Base-by-base conservation (phyloP, 2,329 filamentous ascomycete species). In the Stenocarpella maydis region DNA sequence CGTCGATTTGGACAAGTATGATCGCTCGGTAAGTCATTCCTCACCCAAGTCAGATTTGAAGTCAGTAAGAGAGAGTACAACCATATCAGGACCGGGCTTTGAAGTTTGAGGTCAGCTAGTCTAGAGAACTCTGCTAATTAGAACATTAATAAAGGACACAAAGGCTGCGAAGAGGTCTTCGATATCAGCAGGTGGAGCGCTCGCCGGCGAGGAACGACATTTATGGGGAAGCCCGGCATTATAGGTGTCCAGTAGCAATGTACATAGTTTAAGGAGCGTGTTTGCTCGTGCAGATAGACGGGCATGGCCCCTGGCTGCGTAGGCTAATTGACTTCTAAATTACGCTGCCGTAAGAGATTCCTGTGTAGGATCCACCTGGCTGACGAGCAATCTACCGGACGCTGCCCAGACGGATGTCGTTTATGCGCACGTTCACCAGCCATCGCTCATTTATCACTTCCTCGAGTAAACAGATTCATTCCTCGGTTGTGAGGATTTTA, bases 1-100 rank as follows among this genome's bases (percentile, higher is more conserved):
- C 26, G 54, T 68, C 3, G 65, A 61, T 28, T n/a, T 50, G 26
- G 65, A 67, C 9, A 67, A 49, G 8, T 49, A 67, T 58, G 65
- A 49, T 21, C 65, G 65, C 50, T 14, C 7, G 34, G 65, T 60
- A 10, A 45, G 55, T 31, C 9, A 2, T 3, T 14, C 15, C 9
- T 8, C 24, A 1, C 1, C 10, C 14, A 14, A 10, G 14, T 14
- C 9, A 52, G 31, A 31, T 47, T 21, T 21, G n/a, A 1, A 24
- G 21, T 21, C n/a, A 3, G 10, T 41, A 14, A 17, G 10, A 41
- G 37, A 14, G 37, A n/a, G n/a, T n/a, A n/a, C n/a, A n/a, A n/a
- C n/a, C n/a, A n/a, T n/a, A n/a, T n/a, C n/a, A n/a, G n/a, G n/a
- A n/a, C n/a, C n/a, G n/a, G n/a, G n/a, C n/a, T n/a, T n/a, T n/a